Percentiles rank a stretch among this genome's conserved stretches.
These are phyloP conservation scores for Polytrichum formosum DNA, from an alignment of 225 moss, liverwort and hornwort species.

Conservation along the genomic window DNA sequence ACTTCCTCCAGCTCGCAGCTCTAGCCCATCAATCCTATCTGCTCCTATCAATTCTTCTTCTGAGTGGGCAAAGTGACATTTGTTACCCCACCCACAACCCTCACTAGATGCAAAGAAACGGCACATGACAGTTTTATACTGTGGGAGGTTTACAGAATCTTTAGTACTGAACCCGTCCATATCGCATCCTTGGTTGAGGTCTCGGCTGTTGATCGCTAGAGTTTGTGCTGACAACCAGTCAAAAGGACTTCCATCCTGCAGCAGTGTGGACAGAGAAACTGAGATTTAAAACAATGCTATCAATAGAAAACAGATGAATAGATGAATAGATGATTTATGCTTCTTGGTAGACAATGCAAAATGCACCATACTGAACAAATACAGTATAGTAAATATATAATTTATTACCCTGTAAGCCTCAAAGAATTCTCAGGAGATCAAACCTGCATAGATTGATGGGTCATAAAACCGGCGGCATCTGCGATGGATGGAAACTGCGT, in stretches of 20 bases:
- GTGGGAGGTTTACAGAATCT: conserved; percentile 81
- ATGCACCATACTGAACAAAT: too few relatives aligned
- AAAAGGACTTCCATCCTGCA: conserved; percentile 47
- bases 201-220: conserved; percentile 60
- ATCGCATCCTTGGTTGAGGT: conserved; percentile 60
- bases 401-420: neutral
- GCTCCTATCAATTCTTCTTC: conserved; percentile 77
- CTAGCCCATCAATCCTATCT: conserved; percentile 69
- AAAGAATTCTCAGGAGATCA: conserved; percentile 16
- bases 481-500: conserved; percentile 52
- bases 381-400: neutral
- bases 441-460: conserved; percentile 46
- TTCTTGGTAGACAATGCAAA: too few relatives aligned
- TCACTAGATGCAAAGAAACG: conserved; percentile 83
- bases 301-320: too few relatives aligned
- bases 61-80: conserved; percentile 92
- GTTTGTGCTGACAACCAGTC: conserved; percentile 65
- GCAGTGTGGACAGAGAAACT: neutral
- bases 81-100: conserved; percentile 83
- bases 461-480: conserved; percentile 39
- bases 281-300: too few relatives aligned
- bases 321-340: too few relatives aligned
- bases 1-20: conserved; percentile 53
- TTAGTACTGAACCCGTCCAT: conserved; percentile 54
- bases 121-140: conserved; percentile 87